These are phyloP conservation scores for Malassezia caprae DNA, from an alignment of 1,284 basidiomycete genomes.

Conservation along the genomic window DNA sequence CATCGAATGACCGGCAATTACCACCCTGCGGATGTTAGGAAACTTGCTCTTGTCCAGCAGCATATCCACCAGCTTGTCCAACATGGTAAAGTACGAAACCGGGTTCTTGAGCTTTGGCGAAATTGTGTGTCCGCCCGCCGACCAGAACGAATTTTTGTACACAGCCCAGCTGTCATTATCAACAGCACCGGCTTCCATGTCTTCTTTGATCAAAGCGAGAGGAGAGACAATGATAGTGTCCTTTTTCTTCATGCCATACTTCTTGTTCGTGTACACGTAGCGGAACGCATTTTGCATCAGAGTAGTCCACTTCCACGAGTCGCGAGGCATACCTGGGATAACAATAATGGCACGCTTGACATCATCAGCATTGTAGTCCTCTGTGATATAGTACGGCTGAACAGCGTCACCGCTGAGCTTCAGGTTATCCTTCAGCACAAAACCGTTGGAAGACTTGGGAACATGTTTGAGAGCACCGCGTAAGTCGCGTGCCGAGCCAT, in stretches of 20 bases:
- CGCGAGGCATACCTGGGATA: slow-evolving; percentile 32
- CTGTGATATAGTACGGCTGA: slow-evolving; percentile 32
- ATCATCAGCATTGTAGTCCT: slow-evolving; percentile 19
- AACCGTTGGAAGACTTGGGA: not conserved
- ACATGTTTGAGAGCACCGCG: not conserved
- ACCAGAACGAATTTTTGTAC: slow-evolving; percentile 33
- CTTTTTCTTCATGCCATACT: slow-evolving; percentile 17
- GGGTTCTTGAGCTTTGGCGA: slow-evolving; percentile 18
- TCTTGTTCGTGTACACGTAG: slow-evolving; percentile 11
- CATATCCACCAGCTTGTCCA: slow-evolving; percentile 36
- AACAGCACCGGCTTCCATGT: slow-evolving; percentile 26
- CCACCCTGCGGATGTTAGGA: slow-evolving; percentile 35
- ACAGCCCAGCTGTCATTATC: slow-evolving; percentile 24
- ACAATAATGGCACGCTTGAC: slow-evolving; percentile 38
- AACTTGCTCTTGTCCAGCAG: slow-evolving; percentile 28
- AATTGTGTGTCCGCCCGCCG: slow-evolving; percentile 22
- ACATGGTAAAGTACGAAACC: slow-evolving; percentile 25
- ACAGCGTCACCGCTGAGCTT: not conserved
- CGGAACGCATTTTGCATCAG: slow-evolving; percentile 29
- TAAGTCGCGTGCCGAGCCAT: not conserved
- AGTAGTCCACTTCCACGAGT: slow-evolving; percentile 40
- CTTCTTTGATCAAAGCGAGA: slow-evolving; percentile 31
- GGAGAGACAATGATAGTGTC: slow-evolving; percentile 32
- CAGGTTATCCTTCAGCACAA: not conserved
- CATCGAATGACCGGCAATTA: slow-evolving; percentile 42